Evolutionary conservation across 805 yeast genomes (phyloP), one percentile per base, ranked within the genome.

Genomic region (Candida piceae): DNA sequence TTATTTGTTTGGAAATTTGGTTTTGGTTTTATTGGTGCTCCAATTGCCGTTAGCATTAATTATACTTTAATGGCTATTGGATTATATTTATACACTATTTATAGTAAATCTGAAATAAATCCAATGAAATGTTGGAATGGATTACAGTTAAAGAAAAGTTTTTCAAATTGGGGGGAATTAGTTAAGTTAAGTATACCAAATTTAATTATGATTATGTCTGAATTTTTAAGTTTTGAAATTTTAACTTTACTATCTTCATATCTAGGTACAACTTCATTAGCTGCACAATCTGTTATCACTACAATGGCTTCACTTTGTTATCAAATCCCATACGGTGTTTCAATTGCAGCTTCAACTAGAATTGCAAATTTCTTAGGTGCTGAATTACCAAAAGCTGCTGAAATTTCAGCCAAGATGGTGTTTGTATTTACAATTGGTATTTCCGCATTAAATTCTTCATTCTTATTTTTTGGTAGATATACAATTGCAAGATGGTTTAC

Each of bases 321-420:
- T 55, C 93, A 84, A 56, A 63, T 83, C 5, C 89, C 89, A 16
- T 80, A 84, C 53, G 86, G 88, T 12, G 70, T 82, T 26, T 76
- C 85, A 7, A 80, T 84, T 37, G 84, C 89, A 4, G 74, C 84
- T 0, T 77, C 87, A 10, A 82, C 90, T 2, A 70, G 90, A 58
- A 73, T 83, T 16, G 90, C 90, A 5, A 80, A 84, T 68, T 80
- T 68, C 44, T 70, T 84, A 38, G 93, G 93, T 18, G 84, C 86
- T 1, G 50, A 52, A 35, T 38, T 60, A 9, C 57, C 61, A 21
- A 32, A 44, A 7, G 59, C 63, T 17, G 63, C 66, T 3, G 37
- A 29, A 10, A 46, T 44, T 0, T 42, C 63, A 1, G 49, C 63
- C 15, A 41, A 48, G 20, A 49, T 56, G 44, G 54, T 57, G n/a